Conservation (phyloP, 768 basidiomycete genomes). For the Auricularia cornea region DNA sequence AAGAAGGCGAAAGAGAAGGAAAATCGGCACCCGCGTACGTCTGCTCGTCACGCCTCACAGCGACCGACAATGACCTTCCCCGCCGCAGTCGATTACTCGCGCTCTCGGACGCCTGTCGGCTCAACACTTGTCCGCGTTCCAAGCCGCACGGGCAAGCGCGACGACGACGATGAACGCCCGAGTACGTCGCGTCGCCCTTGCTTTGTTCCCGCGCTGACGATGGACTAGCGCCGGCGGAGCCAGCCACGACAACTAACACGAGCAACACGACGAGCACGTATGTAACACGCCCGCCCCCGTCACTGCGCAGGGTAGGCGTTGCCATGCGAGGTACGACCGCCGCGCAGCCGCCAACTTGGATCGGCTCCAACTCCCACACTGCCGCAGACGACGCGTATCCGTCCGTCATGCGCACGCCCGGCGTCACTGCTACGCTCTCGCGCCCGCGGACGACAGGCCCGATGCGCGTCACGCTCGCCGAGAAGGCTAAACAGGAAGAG, state of each 20-base stretch:
- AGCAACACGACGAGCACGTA: no score
- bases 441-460: neutral
- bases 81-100: neutral
- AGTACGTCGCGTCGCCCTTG: no score
- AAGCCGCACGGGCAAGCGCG: neutral
- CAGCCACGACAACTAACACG: no score
- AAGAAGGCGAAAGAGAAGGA: no score
- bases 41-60: neutral
- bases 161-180: neutral
- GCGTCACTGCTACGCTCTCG: neutral
- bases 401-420: neutral
- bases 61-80: neutral
- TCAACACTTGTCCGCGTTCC: neutral
- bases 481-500: neutral
- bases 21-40: neutral
- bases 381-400: no score
- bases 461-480: neutral
- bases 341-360: no score
- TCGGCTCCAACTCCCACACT: no score
- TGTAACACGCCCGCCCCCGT: no score
- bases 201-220: no score
- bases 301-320: no score
- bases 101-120: neutral
- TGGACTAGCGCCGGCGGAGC: no score
- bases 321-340: no score